Percentiles rank a stretch among this genome's conserved stretches.
These are phyloP conservation scores for Epichloe baconii DNA, from an alignment of 2,329 filamentous ascomycete species.

Conservation along the genomic window DNA sequence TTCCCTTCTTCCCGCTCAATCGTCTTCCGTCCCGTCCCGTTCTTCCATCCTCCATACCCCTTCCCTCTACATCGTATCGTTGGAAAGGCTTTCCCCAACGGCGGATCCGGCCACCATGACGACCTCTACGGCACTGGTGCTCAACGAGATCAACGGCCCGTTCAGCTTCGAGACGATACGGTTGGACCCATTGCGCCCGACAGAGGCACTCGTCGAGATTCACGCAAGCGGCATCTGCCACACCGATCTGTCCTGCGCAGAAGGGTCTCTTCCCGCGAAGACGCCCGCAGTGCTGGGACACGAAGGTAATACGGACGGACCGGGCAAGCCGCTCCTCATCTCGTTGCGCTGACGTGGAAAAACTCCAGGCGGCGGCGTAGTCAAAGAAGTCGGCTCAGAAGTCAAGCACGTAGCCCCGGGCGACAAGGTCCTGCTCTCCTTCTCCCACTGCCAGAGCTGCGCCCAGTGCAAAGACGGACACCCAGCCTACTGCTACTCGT, in stretches of 20 bases:
- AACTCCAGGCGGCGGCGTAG: background rate
- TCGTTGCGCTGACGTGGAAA: background rate
- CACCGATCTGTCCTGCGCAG: background rate
- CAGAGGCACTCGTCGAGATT: background rate
- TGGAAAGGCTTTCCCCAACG: no score
- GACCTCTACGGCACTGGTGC: background rate
- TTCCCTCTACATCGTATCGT: no score
- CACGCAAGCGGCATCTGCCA: slow-evolving; percentile 2
- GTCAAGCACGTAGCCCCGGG: background rate
- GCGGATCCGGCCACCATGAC: background rate
- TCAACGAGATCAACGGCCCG: background rate
- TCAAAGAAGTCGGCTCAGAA: background rate
- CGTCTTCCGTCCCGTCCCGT: no score
- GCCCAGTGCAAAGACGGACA: background rate
- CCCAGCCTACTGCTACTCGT: background rate
- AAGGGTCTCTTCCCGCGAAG: background rate
- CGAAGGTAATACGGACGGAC: background rate
- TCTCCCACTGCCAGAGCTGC: background rate
- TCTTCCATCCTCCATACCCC: no score
- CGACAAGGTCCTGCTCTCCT: background rate
- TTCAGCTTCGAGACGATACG: background rate
- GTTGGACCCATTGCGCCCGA: background rate
- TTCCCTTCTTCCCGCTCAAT: no score
- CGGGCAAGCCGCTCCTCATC: background rate
- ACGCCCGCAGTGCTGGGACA: slow-evolving; percentile 1